These are phyloP conservation scores for Suillus hirtellus DNA, from an alignment of 768 basidiomycete genomes.

Conservation along the genomic window DNA sequence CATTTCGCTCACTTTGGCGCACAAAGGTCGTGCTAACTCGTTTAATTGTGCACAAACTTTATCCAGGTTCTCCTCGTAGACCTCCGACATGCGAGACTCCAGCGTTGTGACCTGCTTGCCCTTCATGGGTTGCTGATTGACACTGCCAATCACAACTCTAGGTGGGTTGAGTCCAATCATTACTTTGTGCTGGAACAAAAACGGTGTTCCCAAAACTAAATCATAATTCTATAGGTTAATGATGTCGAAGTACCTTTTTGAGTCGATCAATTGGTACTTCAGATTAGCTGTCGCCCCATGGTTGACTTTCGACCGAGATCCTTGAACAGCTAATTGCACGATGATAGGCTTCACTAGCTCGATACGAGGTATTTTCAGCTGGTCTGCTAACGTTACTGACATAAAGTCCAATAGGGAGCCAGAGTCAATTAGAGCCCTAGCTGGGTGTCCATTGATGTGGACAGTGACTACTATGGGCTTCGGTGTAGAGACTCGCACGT, in stretches of 20 bases:
- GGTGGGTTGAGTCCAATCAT: background rate
- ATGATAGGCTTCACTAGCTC: too few species aligned
- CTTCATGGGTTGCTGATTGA: background rate
- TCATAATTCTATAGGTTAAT: background rate
- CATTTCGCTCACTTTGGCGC: fast-evolving
- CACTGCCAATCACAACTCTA: background rate
- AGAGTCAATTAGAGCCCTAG: too few species aligned
- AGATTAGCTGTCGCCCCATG: too few species aligned
- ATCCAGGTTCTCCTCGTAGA: background rate
- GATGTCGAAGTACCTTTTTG: fast-evolving
- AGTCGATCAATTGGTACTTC: too few species aligned
- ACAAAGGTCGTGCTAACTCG: fast-evolving
- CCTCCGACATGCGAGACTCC: background rate
- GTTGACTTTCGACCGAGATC: too few species aligned
- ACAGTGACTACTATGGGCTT: too few species aligned
- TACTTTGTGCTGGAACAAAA: background rate
- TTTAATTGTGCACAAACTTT: background rate
- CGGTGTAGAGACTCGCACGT: too few species aligned
- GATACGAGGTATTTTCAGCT: too few species aligned
- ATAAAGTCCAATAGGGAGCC: too few species aligned
- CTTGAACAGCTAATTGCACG: too few species aligned
- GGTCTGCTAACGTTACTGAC: too few species aligned
- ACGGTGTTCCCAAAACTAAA: background rate
- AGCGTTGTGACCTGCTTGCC: background rate
- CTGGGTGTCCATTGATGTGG: too few species aligned